Percentiles rank a stretch among this genome's conserved stretches.
phyloP scores from a whole-genome alignment of 1,139 yeast species.

The Barnettozyma hawaiiensis region DNA sequence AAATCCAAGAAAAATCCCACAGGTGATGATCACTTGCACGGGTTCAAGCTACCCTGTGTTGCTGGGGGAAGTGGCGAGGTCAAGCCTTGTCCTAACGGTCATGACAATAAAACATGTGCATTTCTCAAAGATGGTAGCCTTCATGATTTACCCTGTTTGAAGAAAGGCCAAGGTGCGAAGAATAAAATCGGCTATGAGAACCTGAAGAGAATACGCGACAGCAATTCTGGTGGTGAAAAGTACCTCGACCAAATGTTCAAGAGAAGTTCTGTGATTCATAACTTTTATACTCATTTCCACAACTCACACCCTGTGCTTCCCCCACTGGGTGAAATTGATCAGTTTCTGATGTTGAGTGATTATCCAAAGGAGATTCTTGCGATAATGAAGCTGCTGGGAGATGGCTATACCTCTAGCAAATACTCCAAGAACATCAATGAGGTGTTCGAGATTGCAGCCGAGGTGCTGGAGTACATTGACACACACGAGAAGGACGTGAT shows the following conservation, averaged over 20 bases:
- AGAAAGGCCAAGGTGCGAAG: background rate
- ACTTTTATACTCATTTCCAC: slow-evolving; percentile 38
- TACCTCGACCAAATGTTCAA: slow-evolving; percentile 21
- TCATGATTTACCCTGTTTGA: slow-evolving; percentile 12
- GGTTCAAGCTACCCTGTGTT: slow-evolving; percentile 18
- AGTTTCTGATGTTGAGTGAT: slow-evolving; percentile 30
- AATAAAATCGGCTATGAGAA: background rate
- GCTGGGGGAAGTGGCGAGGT: slow-evolving; percentile 8
- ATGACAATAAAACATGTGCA: slow-evolving; percentile 18
- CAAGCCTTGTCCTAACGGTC: slow-evolving; percentile 24
- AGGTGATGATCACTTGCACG: background rate
- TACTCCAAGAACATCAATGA: slow-evolving; percentile 34
- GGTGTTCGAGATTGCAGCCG: slow-evolving; percentile 31
- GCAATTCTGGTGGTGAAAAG: slow-evolving; percentile 10
- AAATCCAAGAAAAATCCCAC: slow-evolving; percentile 9
- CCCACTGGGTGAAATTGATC: slow-evolving; percentile 29
- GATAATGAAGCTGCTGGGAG: slow-evolving; percentile 42
- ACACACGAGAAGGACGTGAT: slow-evolving; percentile 36
- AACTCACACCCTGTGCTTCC: slow-evolving; percentile 43
- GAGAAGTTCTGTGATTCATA: slow-evolving; percentile 28
- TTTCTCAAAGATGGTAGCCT: slow-evolving; percentile 12
- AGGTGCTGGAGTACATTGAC: slow-evolving; percentile 33
- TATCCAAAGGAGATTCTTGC: slow-evolving; percentile 36
- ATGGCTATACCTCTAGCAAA: slow-evolving; percentile 35
- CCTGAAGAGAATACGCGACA: background rate